phyloP scores from a whole-genome alignment of 352 stramenopile species.

The Phytophthora parvispora region DNA sequence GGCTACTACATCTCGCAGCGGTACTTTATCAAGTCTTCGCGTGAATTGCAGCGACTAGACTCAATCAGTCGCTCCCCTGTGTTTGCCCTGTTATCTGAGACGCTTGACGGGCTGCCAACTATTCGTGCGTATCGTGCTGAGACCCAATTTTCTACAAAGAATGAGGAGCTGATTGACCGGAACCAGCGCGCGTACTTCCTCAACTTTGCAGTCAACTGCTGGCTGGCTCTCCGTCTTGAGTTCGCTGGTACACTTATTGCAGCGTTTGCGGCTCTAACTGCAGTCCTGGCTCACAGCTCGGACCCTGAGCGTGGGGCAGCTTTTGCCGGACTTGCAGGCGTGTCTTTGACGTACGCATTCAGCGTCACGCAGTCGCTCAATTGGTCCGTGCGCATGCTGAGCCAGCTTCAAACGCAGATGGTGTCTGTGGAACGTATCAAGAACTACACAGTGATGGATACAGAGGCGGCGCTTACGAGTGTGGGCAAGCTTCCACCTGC shows the following conservation, averaged over 20 bases:
- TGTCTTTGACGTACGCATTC: constrained; percentile 86
- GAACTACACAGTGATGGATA: constrained; percentile 72
- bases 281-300: constrained; percentile 62
- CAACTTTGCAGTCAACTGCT: constrained; percentile 82
- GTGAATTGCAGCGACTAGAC: constrained; percentile 97
- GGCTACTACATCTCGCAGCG: constrained; percentile 84
- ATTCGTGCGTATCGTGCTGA: constrained; percentile 91
- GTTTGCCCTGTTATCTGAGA: constrained; percentile 97
- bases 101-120: constrained; percentile 94
- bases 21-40: constrained; percentile 94
- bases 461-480: constrained; percentile 87
- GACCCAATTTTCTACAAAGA: constrained; percentile 60
- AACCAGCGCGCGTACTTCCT: constrained; percentile 84
- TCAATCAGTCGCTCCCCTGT: constrained; percentile 94
- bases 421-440: constrained; percentile 82
- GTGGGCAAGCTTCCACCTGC: constrained; percentile 79
- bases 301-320: constrained; percentile 43
- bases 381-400: constrained; percentile 81
- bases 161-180: constrained; percentile 63
- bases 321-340: constrained; percentile 71
- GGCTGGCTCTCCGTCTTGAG: constrained; percentile 80
- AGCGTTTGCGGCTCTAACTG: constrained; percentile 57
- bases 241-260: constrained; percentile 77
- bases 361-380: constrained; percentile 83
- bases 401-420: constrained; percentile 85